Evolutionary conservation across 2,329 filamentous ascomycete genomes (phyloP).

Genomic region (Metarhizium brunneum): DNA sequence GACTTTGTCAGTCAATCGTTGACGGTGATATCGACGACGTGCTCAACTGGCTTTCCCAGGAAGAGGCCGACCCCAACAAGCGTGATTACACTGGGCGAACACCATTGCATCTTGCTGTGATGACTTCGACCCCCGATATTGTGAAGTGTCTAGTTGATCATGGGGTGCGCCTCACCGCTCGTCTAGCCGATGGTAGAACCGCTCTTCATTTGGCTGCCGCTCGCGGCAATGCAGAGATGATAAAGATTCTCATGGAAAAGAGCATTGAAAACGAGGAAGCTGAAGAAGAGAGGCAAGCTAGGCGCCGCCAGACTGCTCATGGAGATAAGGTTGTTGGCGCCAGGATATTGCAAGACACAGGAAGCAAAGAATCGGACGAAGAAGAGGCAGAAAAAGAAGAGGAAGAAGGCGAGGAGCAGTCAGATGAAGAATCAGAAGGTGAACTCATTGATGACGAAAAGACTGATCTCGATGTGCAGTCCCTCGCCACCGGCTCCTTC

Average conservation of each 20-base stretch:
- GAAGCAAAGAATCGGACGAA: background rate
- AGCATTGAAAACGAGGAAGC: constrained; percentile 65
- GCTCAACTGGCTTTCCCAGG: constrained; percentile 57
- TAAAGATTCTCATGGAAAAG: constrained; percentile 62
- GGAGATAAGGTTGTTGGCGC: constrained; percentile 9
- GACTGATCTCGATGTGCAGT: constrained; percentile 40
- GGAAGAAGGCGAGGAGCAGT: constrained; percentile 8
- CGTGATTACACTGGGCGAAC: constrained; percentile 73
- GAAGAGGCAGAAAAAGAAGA: constrained; percentile 8
- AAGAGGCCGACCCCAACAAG: constrained; percentile 60
- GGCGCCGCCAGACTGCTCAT: constrained; percentile 29
- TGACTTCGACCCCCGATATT: constrained; percentile 58
- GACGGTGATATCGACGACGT: constrained; percentile 63
- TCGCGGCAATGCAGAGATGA: constrained; percentile 58
- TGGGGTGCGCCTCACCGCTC: constrained; percentile 62
- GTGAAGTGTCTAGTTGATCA: constrained; percentile 63
- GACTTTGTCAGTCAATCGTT: constrained; percentile 73
- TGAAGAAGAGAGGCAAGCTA: constrained; percentile 49
- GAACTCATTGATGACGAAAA: constrained; percentile 36
- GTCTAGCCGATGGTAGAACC: constrained; percentile 70
- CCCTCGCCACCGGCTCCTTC: constrained; percentile 61
- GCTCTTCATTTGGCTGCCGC: constrained; percentile 74
- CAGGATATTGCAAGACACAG: constrained; percentile 3
- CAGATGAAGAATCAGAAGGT: constrained; percentile 27
- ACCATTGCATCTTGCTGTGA: constrained; percentile 67